Percentiles rank a stretch among this genome's conserved stretches.
phyloP scores from a whole-genome alignment of 805 yeast genomes.

The Candida methanosorbosa region DNA sequence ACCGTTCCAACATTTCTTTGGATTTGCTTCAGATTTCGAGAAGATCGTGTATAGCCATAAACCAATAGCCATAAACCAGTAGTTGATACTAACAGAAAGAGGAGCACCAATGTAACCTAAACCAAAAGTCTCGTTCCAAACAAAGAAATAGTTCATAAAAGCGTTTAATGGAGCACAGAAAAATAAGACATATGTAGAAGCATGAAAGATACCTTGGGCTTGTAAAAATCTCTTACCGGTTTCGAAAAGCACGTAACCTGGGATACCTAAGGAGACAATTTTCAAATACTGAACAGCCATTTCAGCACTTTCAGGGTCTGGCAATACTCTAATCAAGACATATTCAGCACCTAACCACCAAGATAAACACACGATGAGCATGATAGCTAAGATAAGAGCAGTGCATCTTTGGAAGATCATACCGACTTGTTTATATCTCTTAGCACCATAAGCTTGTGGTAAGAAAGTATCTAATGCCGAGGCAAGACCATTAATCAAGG shows the following conservation, averaged over 20 bases:
- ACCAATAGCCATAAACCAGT: constrained; percentile 46
- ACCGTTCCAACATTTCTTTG: constrained; percentile 45
- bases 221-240: constrained; percentile 48
- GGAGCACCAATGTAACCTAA: constrained; percentile 54
- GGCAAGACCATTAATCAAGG: constrained; percentile 49
- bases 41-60: constrained; percentile 30
- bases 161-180: constrained; percentile 48
- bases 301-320: constrained; percentile 37
- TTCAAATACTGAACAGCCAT: constrained; percentile 40
- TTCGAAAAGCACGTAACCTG: constrained; percentile 48
- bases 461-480: constrained; percentile 51
- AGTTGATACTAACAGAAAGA: constrained; percentile 47
- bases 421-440: constrained; percentile 41
- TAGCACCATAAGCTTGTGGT: constrained; percentile 54
- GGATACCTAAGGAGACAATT: constrained; percentile 42
- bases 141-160: constrained; percentile 37
- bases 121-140: constrained; percentile 33
- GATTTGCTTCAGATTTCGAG: constrained; percentile 35
- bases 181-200: constrained; percentile 43
- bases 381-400: constrained; percentile 30
- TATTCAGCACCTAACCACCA: constrained; percentile 30
- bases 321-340: constrained; percentile 25
- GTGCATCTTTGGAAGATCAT: constrained; percentile 41
- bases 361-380: constrained; percentile 31
- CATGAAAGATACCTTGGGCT: constrained; percentile 51